Evolutionary conservation across 768 basidiomycete genomes (phyloP).

Genomic region (Calvatia gigantea): DNA sequence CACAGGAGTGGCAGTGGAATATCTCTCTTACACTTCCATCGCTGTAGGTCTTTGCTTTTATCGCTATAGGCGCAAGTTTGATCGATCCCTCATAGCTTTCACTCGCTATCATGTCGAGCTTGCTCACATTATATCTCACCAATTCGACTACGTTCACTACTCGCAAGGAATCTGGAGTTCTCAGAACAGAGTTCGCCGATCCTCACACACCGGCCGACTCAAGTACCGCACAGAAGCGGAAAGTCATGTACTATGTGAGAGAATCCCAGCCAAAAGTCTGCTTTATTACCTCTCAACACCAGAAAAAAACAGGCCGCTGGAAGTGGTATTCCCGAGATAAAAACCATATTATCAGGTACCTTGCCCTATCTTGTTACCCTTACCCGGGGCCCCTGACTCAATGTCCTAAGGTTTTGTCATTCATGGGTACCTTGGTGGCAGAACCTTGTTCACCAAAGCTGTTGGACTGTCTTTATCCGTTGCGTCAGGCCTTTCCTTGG

Average conservation of each 20-base stretch:
- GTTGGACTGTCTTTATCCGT: slow-evolving; percentile 88
- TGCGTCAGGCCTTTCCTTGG: slow-evolving; percentile 87
- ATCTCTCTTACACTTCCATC: slow-evolving; percentile 64
- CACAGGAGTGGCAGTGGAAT: slow-evolving; percentile 53
- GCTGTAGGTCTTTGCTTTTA: slow-evolving; percentile 56
- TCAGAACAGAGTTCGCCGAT: slow-evolving; percentile 36
- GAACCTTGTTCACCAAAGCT: slow-evolving; percentile 86
- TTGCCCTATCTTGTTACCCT: not conserved
- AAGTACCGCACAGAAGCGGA: slow-evolving; percentile 42
- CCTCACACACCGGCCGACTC: slow-evolving; percentile 18
- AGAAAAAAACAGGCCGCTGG: slow-evolving; percentile 69
- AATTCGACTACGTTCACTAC: slow-evolving; percentile 86
- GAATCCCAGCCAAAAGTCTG: not conserved
- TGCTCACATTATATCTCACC: slow-evolving; percentile 85
- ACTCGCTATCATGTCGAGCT: slow-evolving; percentile 67
- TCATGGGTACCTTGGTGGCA: slow-evolving; percentile 91
- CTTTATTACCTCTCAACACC: slow-evolving; percentile 7
- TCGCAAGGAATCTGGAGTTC: slow-evolving; percentile 82
- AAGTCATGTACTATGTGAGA: slow-evolving; percentile 80
- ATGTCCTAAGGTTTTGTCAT: slow-evolving; percentile 82
- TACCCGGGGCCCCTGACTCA: slow-evolving; percentile 3
- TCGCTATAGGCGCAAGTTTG: not conserved
- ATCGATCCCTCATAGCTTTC: slow-evolving; percentile 43
- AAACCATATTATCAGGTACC: slow-evolving; percentile 84
- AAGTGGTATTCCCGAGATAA: slow-evolving; percentile 95